Evolutionary conservation across 352 stramenopile genomes (phyloP), one percentile per base, ranked within the genome.

Genomic region (Pythium aristosporum): DNA sequence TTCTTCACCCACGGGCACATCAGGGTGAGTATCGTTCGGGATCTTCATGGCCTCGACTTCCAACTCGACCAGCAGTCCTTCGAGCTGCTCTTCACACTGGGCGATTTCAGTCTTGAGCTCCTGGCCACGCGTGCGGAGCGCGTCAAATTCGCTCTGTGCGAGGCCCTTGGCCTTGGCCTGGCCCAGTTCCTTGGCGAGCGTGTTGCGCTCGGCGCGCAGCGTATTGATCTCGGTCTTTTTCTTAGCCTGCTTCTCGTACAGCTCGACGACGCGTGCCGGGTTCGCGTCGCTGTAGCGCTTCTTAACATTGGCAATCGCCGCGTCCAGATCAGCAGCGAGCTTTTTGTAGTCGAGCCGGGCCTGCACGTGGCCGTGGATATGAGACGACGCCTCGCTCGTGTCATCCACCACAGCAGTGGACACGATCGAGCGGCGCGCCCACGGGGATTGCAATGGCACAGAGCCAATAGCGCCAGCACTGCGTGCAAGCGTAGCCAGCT

Each of bases 261-360:
- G 61, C 34, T 79, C 71, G 21, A 76, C 82, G 20, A 94, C 83
- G 18, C 77, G 77, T 51, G 73, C 72, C 21, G 83, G 82, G 44
- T 94, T 75, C 3, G 76, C 81, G 28, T 90, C 83, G 43, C 75
- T 89, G 20, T 80, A 78, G 51, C 85, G 81, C 64, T 90, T 87
- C 30, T 74, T 69, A 20, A 80, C 77, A 59, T 94, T 94, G 12
- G 63, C 68, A 1, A 89, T 67, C 8, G 75, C 77, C 1, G 62
- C 73, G 5, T 87, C 75, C 23, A 92, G 57, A 51, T 91, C 83
- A 5, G 69, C 68, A 15, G 75, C 72, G 13, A 94, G 72, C 62
- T 84, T 85, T 57, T 85, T 88, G 72, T 87, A 94, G 68, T 94
- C 83, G 25, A 92, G 67, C 43, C 85, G 81, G 10, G 83, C 80